phyloP scores from a whole-genome alignment of 2,329 filamentous ascomycete species.

The Byssoonygena ceratinophila region DNA sequence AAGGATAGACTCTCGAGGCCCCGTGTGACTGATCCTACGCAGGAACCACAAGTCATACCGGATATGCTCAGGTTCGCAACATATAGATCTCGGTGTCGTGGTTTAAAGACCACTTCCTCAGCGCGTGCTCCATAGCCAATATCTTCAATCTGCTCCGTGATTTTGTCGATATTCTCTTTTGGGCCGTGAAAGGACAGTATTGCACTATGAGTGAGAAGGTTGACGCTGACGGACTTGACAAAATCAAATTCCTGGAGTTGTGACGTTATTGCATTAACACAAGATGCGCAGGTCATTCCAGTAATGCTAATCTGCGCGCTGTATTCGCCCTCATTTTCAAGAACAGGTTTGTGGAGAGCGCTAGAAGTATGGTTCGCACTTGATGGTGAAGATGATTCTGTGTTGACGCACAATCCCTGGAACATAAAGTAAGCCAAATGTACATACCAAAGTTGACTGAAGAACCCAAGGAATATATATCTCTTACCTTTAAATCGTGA shows the following conservation, averaged over 20 bases:
- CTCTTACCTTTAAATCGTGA: not conserved
- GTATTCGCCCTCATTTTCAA: slow-evolving; percentile 15
- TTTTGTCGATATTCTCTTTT: slow-evolving; percentile 37
- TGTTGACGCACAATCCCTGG: not conserved
- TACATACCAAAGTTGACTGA: not conserved
- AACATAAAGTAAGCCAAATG: not conserved
- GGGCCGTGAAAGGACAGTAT: slow-evolving; percentile 46
- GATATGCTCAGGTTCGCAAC: slow-evolving; percentile 42
- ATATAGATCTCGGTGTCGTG: slow-evolving; percentile 18
- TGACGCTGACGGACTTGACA: slow-evolving; percentile 50
- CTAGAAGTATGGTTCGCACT: not conserved
- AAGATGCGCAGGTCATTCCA: slow-evolving; percentile 65
- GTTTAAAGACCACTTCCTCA: slow-evolving; percentile 25
- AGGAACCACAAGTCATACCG: slow-evolving; percentile 51
- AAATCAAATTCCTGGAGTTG: slow-evolving; percentile 49
- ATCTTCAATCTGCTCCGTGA: slow-evolving; percentile 42
- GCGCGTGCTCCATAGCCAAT: slow-evolving; percentile 40
- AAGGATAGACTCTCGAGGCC: slow-evolving; percentile 39
- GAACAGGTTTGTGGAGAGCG: not conserved
- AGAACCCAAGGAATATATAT: too few relatives aligned
- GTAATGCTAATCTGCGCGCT: slow-evolving; percentile 42
- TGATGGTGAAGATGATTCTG: slow-evolving; percentile 13
- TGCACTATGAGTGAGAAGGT: slow-evolving; percentile 58
- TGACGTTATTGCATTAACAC: slow-evolving; percentile 52
- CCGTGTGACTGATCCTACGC: slow-evolving; percentile 41